Percentiles rank a stretch among this genome's conserved stretches.
Conservation (phyloP, 1,284 basidiomycete genomes). For the Kwoniella shivajii region DNA sequence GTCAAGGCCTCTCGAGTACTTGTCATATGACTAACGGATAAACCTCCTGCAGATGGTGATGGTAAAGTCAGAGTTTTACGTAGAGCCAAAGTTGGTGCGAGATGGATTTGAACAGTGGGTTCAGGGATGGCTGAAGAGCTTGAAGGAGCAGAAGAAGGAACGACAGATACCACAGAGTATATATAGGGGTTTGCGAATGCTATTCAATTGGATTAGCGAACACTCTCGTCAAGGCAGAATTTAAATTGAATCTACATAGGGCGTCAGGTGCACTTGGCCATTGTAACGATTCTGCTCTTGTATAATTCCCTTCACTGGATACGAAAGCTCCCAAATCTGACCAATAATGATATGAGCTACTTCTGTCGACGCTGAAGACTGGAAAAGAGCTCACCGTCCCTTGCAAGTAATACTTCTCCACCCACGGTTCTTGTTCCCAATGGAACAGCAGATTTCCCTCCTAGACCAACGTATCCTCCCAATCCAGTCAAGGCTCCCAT, state of each 20-base stretch:
- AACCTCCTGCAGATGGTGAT: slow-evolving; percentile 28
- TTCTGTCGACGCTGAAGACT: background rate
- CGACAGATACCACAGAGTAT: slow-evolving; percentile 71
- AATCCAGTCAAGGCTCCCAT: slow-evolving; percentile 68
- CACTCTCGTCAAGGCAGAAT: no score
- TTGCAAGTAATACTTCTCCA: slow-evolving; percentile 71
- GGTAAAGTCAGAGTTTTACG: slow-evolving; percentile 71
- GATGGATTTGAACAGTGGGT: slow-evolving; percentile 73
- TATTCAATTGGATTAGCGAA: slow-evolving; percentile 39
- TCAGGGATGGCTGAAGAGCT: slow-evolving; percentile 51
- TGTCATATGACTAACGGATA: slow-evolving; percentile 19
- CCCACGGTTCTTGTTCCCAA: slow-evolving; percentile 64
- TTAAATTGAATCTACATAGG: slow-evolving; percentile 59
- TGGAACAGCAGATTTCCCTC: slow-evolving; percentile 68
- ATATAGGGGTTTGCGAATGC: slow-evolving; percentile 83
- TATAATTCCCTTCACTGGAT: slow-evolving; percentile 67
- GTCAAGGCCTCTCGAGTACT: slow-evolving; percentile 7
- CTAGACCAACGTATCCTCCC: slow-evolving; percentile 85
- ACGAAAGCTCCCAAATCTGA: slow-evolving; percentile 74
- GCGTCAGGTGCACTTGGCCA: slow-evolving; percentile 85
- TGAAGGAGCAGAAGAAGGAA: slow-evolving; percentile 43
- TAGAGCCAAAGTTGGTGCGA: slow-evolving; percentile 68
- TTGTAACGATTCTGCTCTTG: slow-evolving; percentile 64
- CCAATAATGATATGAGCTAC: slow-evolving; percentile 8
- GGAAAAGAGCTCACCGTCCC: slow-evolving; percentile 68